Percentiles rank a stretch among this genome's conserved stretches.
phyloP scores from a whole-genome alignment of 164 flowering plant genomes.

The Saururus chinensis region DNA sequence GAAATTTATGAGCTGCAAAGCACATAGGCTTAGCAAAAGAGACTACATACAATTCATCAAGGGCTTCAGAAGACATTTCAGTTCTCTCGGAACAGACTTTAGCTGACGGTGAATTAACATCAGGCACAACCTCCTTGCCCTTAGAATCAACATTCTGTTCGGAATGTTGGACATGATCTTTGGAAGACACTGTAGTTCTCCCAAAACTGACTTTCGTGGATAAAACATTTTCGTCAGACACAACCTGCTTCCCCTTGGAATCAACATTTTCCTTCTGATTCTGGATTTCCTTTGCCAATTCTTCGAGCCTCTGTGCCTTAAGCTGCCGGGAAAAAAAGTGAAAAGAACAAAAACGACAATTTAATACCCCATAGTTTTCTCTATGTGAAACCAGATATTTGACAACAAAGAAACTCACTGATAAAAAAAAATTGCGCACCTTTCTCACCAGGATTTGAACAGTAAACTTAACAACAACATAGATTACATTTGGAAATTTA shows the following conservation, averaged over 20 bases:
- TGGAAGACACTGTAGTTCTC: constrained; percentile 6
- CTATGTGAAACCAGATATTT: too few relatives aligned
- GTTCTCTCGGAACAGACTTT: background rate
- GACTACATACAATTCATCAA: constrained; percentile 61
- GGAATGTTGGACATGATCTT: constrained; percentile 27
- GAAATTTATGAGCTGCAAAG: background rate
- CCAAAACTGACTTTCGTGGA: constrained; percentile 5
- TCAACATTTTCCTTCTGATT: constrained; percentile 31
- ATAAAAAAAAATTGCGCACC: too few relatives aligned
- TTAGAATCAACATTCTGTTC: background rate
- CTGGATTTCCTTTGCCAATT: constrained; percentile 46
- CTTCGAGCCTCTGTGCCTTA: constrained; percentile 58
- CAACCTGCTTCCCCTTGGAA: constrained; percentile 43
- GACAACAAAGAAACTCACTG: background rate
- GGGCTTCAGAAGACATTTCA: constrained; percentile 8
- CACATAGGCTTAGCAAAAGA: background rate
- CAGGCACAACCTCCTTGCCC: background rate
- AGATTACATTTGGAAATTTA: too few relatives aligned
- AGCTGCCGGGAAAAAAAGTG: constrained; percentile 26
- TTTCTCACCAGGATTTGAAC: too few relatives aligned
- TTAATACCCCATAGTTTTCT: too few relatives aligned
- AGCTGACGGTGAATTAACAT: background rate
- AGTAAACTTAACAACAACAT: too few relatives aligned
- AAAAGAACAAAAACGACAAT: background rate
- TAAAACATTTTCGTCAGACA: constrained; percentile 11